Evolutionary conservation across 768 basidiomycete species (phyloP), one percentile per base, ranked within the genome.

Genomic region (Pholiota conissans): DNA sequence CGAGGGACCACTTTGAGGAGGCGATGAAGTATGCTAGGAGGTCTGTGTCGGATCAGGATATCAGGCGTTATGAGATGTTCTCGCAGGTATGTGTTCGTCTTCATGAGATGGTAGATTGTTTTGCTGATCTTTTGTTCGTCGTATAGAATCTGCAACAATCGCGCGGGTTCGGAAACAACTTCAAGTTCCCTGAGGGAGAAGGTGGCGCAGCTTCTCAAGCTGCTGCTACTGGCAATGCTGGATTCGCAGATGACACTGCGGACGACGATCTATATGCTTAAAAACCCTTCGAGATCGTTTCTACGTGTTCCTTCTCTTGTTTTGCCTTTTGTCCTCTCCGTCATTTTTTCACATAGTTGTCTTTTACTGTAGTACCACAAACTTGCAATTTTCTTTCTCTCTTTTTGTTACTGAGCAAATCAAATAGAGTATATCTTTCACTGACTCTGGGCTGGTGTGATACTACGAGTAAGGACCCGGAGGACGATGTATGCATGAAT

Each of bases 61-160:
- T 98, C 74, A 85, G 95, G 67, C 88, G 95, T 52, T 99, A 98
- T 74, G 96, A 98, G 84, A 95, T 97, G 89, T 98, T 98, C 73
- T 77, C 95, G 32, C 95, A 95, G 81, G 87, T 89, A 69, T 51
- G 81, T 67, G 20, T 51, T 57, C 52, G 46, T 11, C 47, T 57
- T 20, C 5, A 18, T 49, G 9, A 22, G 49, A 9, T 24, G 48
- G 16, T 55, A 28, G 55, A 26, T 20, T 46, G 22, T 39, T 46
- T 56, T 63, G 58, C 49, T 55, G 26, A 32, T 61, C 13, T 54
- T 51, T 39, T 58, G 42, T 61, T n/a, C 28, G 37, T 34, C n/a
- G 40, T 47, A 54, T 64, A 92, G 89, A 93, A 93, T 73, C 76
- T 94, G 59, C 92, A 93, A 75, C 93, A 94, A 73, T 91, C 91